Evolutionary conservation across 176 grass and related monocot genomes (phyloP), one percentile per base, ranked within the genome.

Genomic region (Triticum urartu): DNA sequence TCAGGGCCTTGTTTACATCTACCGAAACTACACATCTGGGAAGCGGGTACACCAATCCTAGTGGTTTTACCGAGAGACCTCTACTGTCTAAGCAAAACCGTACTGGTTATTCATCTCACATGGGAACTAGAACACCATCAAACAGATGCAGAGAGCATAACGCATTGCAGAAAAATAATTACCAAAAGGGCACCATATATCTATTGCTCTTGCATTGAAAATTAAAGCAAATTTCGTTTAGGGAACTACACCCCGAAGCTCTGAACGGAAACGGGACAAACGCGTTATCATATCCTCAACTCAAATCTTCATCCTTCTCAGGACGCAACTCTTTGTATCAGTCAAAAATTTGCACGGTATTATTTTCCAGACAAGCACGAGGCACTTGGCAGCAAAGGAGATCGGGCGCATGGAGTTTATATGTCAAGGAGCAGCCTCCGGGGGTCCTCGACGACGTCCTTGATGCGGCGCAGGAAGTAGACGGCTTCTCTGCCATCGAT

Each of bases 401-500:
- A 21, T 18, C 24, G 3, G 3, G 32, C 33, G 3, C 5, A 9
- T 52, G 50, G 50, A 36, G 33, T 0, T 72, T 84, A 96, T 83
- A 96, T 86, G 87, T 94, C 90, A 2, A 97, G 90, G 70, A 97
- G 92, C 79, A 97, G 87, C 79, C 89, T 88, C 79, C 92, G 86
- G 0, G 94, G 91, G 86, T 97, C 94, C 79, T 97, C 94, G 5
- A 97, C 94, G 7, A 94, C 86, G 67, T 97, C 94, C 85, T 94
- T 97, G 72, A 97, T 97, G 70, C 94, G 88, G 11, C 94, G 87
- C 65, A 97, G 81, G 83, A 97, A 97, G 88, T 86, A 96, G 25
- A 95, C 93, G 0, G 93, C 93, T 11, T 95, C 93, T 91, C 93
- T 95, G 69, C 93, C 93, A 9, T 95, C 93, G 0, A 95, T 95